These are phyloP conservation scores for Emergomyces orientalis DNA, from an alignment of 2,329 filamentous ascomycete genomes.

Conservation along the genomic window DNA sequence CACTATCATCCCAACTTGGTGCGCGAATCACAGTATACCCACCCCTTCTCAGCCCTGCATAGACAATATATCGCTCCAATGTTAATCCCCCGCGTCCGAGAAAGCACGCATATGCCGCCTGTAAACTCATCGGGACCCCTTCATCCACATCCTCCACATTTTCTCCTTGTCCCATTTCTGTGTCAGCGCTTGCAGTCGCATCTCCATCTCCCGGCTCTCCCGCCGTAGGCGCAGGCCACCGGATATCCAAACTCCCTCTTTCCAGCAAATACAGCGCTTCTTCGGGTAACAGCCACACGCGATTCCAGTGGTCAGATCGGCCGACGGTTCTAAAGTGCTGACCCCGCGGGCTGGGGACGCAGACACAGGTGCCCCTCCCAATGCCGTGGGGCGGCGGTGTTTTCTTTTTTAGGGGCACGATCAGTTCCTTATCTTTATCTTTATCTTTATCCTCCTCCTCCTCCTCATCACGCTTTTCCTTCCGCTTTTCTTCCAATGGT, in stretches of 20 bases:
- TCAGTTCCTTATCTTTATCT: constrained; percentile 11
- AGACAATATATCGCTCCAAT: constrained; percentile 80
- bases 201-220: constrained; percentile 15
- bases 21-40: constrained; percentile 76
- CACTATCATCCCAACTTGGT: constrained; percentile 42
- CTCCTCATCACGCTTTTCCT: constrained; percentile 8
- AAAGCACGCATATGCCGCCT: constrained; percentile 80
- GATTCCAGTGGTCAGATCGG: constrained; percentile 53
- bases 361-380: constrained; percentile 41
- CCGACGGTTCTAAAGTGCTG: constrained; percentile 70
- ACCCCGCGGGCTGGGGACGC: constrained; percentile 62
- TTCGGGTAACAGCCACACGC: constrained; percentile 79
- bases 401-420: constrained; percentile 2
- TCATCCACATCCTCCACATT: constrained; percentile 44
- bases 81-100: constrained; percentile 57
- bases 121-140: constrained; percentile 77
- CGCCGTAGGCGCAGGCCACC: constrained; percentile 60
- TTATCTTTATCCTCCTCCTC: constrained; percentile 15
- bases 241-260: constrained; percentile 74
- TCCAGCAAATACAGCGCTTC: constrained; percentile 86
- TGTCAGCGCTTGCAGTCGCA: constrained; percentile 18
- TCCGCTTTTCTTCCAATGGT: not conserved
- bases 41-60: constrained; percentile 68
- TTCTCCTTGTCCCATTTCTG: constrained; percentile 30
- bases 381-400: constrained; percentile 15